These are phyloP conservation scores for Powellomyces hirtus DNA, from an alignment of 192 early-diverging fungal species.

Conservation along the genomic window DNA sequence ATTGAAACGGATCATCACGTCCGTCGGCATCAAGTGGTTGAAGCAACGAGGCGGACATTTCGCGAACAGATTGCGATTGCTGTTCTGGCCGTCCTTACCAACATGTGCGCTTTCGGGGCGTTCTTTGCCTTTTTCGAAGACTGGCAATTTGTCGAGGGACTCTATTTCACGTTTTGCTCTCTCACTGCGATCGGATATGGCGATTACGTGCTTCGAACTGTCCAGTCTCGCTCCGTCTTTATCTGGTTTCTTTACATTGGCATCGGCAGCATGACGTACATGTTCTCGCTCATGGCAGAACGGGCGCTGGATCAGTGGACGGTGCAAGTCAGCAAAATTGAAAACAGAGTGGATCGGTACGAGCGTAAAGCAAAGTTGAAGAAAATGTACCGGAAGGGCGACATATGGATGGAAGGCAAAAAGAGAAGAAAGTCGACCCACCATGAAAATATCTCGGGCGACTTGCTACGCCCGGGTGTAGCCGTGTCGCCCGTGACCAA, in stretches of 20 bases:
- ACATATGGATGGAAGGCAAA: neutral
- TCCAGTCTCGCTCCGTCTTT: slow-evolving; percentile 40
- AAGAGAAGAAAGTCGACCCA: neutral
- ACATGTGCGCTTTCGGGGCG: slow-evolving; percentile 39
- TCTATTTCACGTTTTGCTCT: slow-evolving; percentile 48
- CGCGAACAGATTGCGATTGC: slow-evolving; percentile 35
- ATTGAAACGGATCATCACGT: slow-evolving; percentile 31
- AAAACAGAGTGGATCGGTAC: slow-evolving; percentile 50
- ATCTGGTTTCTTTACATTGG: slow-evolving; percentile 44
- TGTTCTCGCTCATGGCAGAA: slow-evolving; percentile 44
- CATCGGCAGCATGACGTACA: slow-evolving; percentile 42
- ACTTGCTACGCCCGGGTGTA: neutral
- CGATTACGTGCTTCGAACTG: slow-evolving; percentile 35
- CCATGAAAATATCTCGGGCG: neutral
- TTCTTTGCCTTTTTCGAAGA: slow-evolving; percentile 44
- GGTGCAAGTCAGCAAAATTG: slow-evolving; percentile 40
- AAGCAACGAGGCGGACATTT: slow-evolving; percentile 37
- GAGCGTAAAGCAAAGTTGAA: slow-evolving; percentile 49
- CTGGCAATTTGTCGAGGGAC: slow-evolving; percentile 44
- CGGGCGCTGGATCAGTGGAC: slow-evolving; percentile 51
- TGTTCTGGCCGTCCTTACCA: slow-evolving; percentile 30
- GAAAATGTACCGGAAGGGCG: slow-evolving; percentile 27
- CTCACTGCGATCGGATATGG: slow-evolving; percentile 47
- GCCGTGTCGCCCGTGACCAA: neutral
- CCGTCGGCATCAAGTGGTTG: slow-evolving; percentile 30